These are phyloP conservation scores for Calonectria naviculata DNA, from an alignment of 2,329 filamentous ascomycete genomes.

Conservation along the genomic window DNA sequence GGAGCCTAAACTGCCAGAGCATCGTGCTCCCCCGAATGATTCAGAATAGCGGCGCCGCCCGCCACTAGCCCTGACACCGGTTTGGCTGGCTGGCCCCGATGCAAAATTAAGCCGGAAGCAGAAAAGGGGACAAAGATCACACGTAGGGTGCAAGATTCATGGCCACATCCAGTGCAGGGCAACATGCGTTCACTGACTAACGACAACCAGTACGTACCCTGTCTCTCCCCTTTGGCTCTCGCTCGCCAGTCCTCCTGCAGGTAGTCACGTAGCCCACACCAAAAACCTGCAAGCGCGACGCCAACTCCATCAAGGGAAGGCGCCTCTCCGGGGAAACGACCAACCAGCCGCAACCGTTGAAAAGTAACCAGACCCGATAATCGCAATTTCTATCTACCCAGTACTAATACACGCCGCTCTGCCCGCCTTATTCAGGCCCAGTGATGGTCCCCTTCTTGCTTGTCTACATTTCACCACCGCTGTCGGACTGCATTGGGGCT, in stretches of 20 bases:
- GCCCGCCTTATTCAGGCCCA: not conserved
- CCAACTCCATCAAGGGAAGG: constrained; percentile 1
- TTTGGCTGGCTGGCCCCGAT: not conserved
- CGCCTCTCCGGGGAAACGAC: constrained; percentile 1
- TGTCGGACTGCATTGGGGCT: not conserved
- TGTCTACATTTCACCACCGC: not conserved
- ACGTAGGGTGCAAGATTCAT: not conserved
- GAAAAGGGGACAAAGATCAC: not conserved
- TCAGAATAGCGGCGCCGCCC: constrained; percentile 14
- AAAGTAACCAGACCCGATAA: constrained; percentile 12
- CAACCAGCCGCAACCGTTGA: constrained; percentile 6
- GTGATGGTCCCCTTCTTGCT: not conserved
- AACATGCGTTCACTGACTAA: not conserved
- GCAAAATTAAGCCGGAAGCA: not conserved
- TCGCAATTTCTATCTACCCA: constrained; percentile 11
- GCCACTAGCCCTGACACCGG: not conserved
- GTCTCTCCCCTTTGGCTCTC: not conserved
- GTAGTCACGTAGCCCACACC: constrained; percentile 6
- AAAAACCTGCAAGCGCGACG: not conserved
- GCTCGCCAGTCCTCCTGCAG: not conserved
- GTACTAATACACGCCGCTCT: constrained; percentile 5
- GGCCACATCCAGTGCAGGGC: not conserved
- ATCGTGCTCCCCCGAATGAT: constrained; percentile 4
- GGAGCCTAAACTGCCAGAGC: not conserved
- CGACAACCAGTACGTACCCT: not conserved